These are phyloP conservation scores for Xerocomus nothofagi DNA, from an alignment of 1,284 basidiomycete species.

Conservation along the genomic window DNA sequence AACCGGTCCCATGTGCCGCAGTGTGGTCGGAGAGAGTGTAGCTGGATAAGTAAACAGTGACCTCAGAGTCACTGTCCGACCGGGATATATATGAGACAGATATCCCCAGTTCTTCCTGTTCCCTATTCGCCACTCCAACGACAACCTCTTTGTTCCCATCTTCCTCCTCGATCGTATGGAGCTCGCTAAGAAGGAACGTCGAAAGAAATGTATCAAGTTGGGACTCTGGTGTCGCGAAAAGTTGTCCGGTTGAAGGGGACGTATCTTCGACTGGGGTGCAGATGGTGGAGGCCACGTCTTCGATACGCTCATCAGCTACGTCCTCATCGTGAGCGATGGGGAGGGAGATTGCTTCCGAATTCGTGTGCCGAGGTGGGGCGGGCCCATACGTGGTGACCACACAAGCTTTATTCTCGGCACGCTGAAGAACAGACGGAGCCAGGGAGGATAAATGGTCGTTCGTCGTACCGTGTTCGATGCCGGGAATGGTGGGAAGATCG, in stretches of 20 bases:
- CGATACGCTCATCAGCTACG: not conserved
- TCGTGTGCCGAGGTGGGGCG: not conserved
- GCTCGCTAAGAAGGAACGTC: not conserved
- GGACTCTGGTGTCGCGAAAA: not conserved
- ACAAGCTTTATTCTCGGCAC: not conserved
- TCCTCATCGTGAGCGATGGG: not conserved
- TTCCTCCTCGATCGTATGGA: constrained; percentile 12
- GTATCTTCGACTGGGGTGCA: not conserved
- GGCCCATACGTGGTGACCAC: not conserved
- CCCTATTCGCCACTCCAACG: not conserved
- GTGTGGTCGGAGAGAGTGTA: constrained; percentile 4
- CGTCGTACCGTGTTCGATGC: not conserved
- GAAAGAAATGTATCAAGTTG: not conserved
- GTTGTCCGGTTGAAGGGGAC: not conserved
- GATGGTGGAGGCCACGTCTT: not conserved
- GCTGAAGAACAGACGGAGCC: not conserved
- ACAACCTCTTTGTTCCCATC: not conserved
- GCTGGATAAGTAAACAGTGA: constrained; percentile 13
- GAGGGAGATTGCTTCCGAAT: not conserved
- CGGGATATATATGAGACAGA: not conserved
- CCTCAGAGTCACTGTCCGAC: constrained; percentile 1
- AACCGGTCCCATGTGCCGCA: not conserved
- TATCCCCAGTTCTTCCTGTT: not conserved
- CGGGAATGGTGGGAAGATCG: not conserved
- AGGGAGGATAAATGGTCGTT: not conserved